Evolutionary conservation across 2,329 filamentous ascomycete species (phyloP), one percentile per base, ranked within the genome.

Genomic region (Colletotrichum orbiculare): DNA sequence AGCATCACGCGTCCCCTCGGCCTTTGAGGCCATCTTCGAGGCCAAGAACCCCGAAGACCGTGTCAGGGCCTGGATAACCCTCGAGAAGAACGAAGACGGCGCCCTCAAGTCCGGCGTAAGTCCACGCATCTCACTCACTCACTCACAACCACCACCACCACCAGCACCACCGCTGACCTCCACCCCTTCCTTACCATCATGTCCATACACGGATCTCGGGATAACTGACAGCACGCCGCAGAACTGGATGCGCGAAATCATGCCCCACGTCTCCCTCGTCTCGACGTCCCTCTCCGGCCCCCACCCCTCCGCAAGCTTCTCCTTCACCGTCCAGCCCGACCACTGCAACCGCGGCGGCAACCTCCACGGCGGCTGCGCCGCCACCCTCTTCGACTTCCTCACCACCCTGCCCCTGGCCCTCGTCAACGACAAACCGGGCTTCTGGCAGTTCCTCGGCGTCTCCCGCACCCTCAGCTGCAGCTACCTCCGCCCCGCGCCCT

Each of bases 1-100:
- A 72, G 87, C 92, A 25, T 91, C 92, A 0, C 92, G 95, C 80
- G 80, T 94, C 2, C 92, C 92, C 0, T 91, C 94, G 0, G 92
- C 94, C 73, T 25, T 68, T 58, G 42, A 50, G n/a, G 8, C 50
- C 8, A 13, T 65, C 25, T 52, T 65, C n/a, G 52, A 55, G 8
- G 68, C 69, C 42, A 46, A 68, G 9, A 46, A 50, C 41, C 49
- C 49, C 12, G 68, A 76, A 12, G 73, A 75, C 15, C 76, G 69
- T 38, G 70, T 77, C 55, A 69, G 69, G 8, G 69, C 67, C 15
- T 79, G 76, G 76, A 70, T 78, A 12, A 50, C 70, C 10, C 63
- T 75, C 42, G 70, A 69, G 13, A 68, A 64, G 39, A 69, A 76
- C 38, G 70, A 73, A 1, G 66, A 70, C 4, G 76, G 72, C 3